Evolutionary conservation across 768 basidiomycete genomes (phyloP), one percentile per base, ranked within the genome.

Genomic region (Hypholoma fasciculare): DNA sequence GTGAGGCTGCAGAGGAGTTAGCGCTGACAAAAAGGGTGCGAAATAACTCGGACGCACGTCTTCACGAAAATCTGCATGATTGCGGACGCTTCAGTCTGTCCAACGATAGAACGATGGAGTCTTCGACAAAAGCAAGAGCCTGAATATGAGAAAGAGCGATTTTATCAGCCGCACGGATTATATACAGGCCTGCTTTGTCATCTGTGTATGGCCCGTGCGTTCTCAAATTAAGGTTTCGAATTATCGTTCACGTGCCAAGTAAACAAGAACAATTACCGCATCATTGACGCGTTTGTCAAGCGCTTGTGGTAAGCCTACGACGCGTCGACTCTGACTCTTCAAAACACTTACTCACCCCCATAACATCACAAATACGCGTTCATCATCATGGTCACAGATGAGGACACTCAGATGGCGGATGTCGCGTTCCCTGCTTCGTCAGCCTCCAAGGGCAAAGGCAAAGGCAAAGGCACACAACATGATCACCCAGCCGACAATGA

Each of bases 31-130:
- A 46, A 52, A 51, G 13, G 2, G 57, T 11, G 16, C 30, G 42
- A 16, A 44, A 39, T 39, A n/a, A 30, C 23, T 8, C 16, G 36
- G 6, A 80, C 92, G 59, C 67, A 92, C 92, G 94, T 94, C 80
- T 94, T 98, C 58, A 98, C 96, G 78, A 98, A 98, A 74, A 97
- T 98, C 80, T 97, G 95, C 95, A 97, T 96, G 68, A 76, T 81
- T 67, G 66, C 77, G 81, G 83, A 87, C 78, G 87, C 89, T 77
- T 81, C 74, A 76, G 87, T 90, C 92, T 94, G 76, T 94, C 92
- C 92, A 94, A 86, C 90, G 88, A 86, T 68, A 62, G 64, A 86
- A 85, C 85, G 91, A 76, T 94, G 92, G 92, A 94, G 90, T 94
- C 92, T 85, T 94, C 75, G 89, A 93, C 86, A 80, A 89, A 87